phyloP scores from a whole-genome alignment of 2,329 filamentous ascomycete genomes.

The Aspergillus sp. region DNA sequence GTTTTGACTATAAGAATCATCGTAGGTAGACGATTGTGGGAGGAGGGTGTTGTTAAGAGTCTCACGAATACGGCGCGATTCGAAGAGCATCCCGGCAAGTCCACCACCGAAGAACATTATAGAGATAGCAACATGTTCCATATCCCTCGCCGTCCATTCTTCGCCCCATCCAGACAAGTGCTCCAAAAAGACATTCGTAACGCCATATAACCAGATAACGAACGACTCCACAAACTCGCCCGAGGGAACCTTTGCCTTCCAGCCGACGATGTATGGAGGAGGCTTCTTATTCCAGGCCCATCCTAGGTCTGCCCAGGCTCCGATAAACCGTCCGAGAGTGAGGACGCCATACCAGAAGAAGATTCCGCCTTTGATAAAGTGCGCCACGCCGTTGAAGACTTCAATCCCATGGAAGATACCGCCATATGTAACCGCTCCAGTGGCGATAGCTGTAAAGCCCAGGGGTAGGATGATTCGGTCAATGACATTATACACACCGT shows the following conservation, averaged over 20 bases:
- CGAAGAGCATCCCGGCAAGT: constrained; percentile 81
- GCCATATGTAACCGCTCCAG: constrained; percentile 73
- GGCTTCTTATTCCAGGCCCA: constrained; percentile 95
- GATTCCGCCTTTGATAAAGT: constrained; percentile 91
- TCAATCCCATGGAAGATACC: constrained; percentile 72
- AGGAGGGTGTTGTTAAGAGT: constrained; percentile 51
- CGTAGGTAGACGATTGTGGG: constrained; percentile 1
- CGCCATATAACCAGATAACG: constrained; percentile 86
- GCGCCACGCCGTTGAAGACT: constrained; percentile 83
- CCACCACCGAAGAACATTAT: constrained; percentile 93
- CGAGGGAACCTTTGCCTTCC: constrained; percentile 64
- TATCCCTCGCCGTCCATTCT: constrained; percentile 72
- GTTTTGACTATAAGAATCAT: constrained; percentile 31
- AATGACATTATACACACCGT: constrained; percentile 63
- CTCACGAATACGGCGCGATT: constrained; percentile 68
- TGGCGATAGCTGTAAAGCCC: constrained; percentile 72
- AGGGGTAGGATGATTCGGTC: constrained; percentile 77
- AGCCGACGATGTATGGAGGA: constrained; percentile 54
- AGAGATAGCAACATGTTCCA: constrained; percentile 91
- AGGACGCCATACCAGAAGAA: constrained; percentile 93
- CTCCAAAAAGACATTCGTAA: constrained; percentile 89
- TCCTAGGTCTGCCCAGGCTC: constrained; percentile 83
- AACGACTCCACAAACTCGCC: constrained; percentile 89
- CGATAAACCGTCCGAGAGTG: constrained; percentile 85
- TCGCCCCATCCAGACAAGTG: constrained; percentile 73